Base-by-base conservation (phyloP, 495 filamentous ascomycete genomes). In the Daldinia bambusicola region DNA sequence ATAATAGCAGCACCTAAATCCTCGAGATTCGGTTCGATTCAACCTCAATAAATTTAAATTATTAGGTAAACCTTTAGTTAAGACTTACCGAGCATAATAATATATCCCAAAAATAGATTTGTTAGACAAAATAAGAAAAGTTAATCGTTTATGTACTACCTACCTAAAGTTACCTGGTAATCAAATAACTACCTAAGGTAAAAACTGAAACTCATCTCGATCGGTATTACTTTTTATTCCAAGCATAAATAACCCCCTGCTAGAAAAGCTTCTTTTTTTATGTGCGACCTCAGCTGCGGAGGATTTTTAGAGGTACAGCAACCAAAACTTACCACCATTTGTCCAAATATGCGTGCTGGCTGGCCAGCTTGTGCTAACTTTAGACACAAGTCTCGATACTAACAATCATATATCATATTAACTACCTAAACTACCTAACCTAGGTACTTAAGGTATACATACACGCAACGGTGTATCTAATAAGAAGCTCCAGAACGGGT, bases 241-340 rank as follows among this genome's bases (percentile, higher is more conserved):
- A 48, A 20, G 43, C 43, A 48, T 48, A 22, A 48, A 48, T 20
- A 20, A 48, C 7, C 43, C 43, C 16, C 12, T 48, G 43, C 43
- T 22, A 48, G 18, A 48, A 48, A 48, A 48, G 43, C 43, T 48
- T 48, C 43, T 48, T 48, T 48, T 48, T 26, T 26, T 48, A 20
- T 48, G 34, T 5, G 34, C 9, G 43, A 9, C 43, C 4, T 18
- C 16, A 20, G 16, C 9, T 48, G 1, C 2, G 2, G 16, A 8
- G 16, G 43, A n/a, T n/a, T n/a, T n/a, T n/a, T n/a, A n/a, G n/a
- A n/a, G n/a, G 20, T 48, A 22, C 8, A 48, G 20, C 9, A 48
- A 3, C 18, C 10, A 48, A 48, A 48, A 22, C 16, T 48, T 22
- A 22, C 18, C 43, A 1, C 18, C 22, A 13, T 22, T 48, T 4